Evolutionary conservation across 768 basidiomycete species (phyloP).

Genomic region (Pleurotus pulmonarius): DNA sequence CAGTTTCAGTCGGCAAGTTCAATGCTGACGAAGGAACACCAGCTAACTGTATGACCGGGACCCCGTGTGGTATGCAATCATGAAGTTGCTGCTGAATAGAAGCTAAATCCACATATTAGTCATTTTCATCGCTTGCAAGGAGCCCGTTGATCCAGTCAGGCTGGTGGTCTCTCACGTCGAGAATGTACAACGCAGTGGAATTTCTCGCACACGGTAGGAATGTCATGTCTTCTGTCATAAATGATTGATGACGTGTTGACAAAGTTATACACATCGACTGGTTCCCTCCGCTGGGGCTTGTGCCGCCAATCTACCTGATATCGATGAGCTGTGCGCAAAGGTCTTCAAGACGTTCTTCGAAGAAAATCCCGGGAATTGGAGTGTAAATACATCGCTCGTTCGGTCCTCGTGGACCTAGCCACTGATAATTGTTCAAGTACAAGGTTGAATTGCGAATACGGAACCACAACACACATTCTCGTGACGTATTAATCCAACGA

Average conservation of each 20-base stretch:
- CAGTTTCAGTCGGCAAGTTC: background rate
- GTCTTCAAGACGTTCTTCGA: conserved; percentile 52
- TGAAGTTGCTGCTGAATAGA: conserved; percentile 1
- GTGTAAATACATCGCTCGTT: background rate
- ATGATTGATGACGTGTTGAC: background rate
- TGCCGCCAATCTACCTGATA: conserved; percentile 66
- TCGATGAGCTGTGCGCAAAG: conserved; percentile 55
- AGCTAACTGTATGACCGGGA: conserved; percentile 80
- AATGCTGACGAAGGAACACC: conserved; percentile 1
- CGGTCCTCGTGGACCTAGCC: background rate
- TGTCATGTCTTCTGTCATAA: background rate
- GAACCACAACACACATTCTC: conserved; percentile 69
- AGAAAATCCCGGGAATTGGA: conserved; percentile 27
- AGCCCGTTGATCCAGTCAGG: conserved; percentile 73
- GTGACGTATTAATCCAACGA: conserved; percentile 57
- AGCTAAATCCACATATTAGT: conserved; percentile 36
- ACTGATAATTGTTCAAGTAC: conserved; percentile 44
- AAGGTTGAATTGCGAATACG: conserved; percentile 75
- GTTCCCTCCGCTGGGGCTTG: conserved; percentile 69
- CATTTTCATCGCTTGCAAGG: conserved; percentile 75
- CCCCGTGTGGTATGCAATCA: conserved; percentile 58
- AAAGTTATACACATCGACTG: conserved; percentile 67
- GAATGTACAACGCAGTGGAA: conserved; percentile 57
- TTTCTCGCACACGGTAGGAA: conserved; percentile 60
- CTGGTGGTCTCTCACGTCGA: conserved; percentile 62